These are phyloP conservation scores for Boletellus ananas DNA, from an alignment of 768 basidiomycete species.

Conservation along the genomic window DNA sequence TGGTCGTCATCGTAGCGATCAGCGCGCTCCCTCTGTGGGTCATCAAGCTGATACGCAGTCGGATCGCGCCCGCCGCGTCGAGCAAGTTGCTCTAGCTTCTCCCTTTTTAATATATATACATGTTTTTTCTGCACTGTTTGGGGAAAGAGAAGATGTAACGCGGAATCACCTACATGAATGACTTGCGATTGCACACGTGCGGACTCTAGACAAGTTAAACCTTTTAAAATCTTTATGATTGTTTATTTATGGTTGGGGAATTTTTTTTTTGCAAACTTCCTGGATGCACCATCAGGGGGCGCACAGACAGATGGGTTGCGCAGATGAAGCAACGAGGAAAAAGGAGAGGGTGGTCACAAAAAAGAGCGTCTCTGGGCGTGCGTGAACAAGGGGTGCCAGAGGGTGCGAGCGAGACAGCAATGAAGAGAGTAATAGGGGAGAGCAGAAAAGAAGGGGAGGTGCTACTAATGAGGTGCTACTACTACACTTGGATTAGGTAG, in stretches of 20 bases:
- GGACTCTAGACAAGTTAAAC: background rate
- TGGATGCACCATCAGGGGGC: constrained; percentile 10
- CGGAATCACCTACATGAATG: too few species aligned
- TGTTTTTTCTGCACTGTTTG: too few species aligned
- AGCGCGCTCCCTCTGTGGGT: constrained; percentile 90
- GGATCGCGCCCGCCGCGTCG: constrained; percentile 88
- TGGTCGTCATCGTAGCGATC: constrained; percentile 90
- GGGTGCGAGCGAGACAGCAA: too few species aligned
- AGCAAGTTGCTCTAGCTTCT: constrained; percentile 72
- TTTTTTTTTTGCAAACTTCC: constrained; percentile 26
- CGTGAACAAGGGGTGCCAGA: too few species aligned
- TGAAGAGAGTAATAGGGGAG: background rate
- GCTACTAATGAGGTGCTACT: constrained; percentile 16
- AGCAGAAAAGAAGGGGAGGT: background rate
- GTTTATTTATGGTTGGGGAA: constrained; percentile 29
- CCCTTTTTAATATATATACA: background rate
- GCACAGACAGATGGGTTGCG: constrained; percentile 11
- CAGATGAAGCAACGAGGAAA: constrained; percentile 25
- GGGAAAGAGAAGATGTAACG: too few species aligned
- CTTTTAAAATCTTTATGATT: constrained; percentile 36
- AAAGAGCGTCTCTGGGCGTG: constrained; percentile 13
- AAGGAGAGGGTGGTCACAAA: background rate
- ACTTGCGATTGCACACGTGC: too few species aligned
- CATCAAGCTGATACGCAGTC: constrained; percentile 81
- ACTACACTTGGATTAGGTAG: constrained; percentile 23